Evolutionary conservation across 2,329 filamentous ascomycete genomes (phyloP), one percentile per base, ranked within the genome.

Genomic region (Xylaria sp.): DNA sequence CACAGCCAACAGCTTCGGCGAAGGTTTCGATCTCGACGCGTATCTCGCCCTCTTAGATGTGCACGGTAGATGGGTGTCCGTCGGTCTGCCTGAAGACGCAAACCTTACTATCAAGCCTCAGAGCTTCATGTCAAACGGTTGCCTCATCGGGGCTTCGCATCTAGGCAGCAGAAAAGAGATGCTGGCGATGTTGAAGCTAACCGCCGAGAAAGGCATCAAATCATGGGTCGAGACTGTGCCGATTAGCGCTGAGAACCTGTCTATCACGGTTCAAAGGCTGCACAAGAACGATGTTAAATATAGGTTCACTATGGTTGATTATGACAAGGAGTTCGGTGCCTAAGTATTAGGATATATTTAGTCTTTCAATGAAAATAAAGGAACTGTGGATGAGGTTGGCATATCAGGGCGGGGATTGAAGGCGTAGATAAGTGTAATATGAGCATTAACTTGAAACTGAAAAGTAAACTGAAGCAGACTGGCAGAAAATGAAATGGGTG

Each of bases 1-100:
- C 85, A 90, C 89, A 7, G 90, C 92, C 74, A 92, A 89, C 76
- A 89, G 86, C 42, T 90, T 88, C 60, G 84, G 88, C 75, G 87
- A 89, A 60, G 86, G 84, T 57, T 93, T 93, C 81, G 88, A 93
- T 77, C 82, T 93, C 38, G 80, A 81, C 61, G 86, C 90, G 71
- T 97, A 96, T 83, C 88, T 97, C 76, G 88, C 87, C 69, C 87
- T 94, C 75, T 87, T 97, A 78, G 93, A 95, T 81, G 90, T 95
- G 66, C 92, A 94, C 82, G 92, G 91, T 67, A 87, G 86, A 77
- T 96, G 92, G 88, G 88, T 95, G 79, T 92, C 87, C 75, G 92
- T 95, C 63, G 93, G 92, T 49, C 85, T 96, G 76, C 93, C 93
- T 3, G 92, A 94, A 78, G 91, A 93, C 70, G 89, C 90, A 53